Percentiles rank a stretch among this genome's conserved stretches.
phyloP scores from a whole-genome alignment of 2,329 filamentous ascomycete genomes.

The Blastomyces gilchristii region DNA sequence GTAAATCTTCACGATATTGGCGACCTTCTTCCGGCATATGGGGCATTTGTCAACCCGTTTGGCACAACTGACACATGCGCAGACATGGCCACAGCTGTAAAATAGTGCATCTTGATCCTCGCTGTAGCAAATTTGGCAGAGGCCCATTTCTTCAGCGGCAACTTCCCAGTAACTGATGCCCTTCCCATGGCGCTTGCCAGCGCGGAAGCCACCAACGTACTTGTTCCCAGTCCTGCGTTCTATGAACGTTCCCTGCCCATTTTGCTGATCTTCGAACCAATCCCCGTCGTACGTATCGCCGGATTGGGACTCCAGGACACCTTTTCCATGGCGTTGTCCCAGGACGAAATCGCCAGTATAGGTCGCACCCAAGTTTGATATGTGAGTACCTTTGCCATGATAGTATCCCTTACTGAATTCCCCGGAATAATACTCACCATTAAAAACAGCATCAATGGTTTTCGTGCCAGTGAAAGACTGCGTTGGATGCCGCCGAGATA shows the following conservation, averaged over 20 bases:
- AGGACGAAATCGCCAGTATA: constrained; percentile 48
- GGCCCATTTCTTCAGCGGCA: constrained; percentile 49
- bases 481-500: constrained; percentile 37
- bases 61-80: constrained; percentile 51
- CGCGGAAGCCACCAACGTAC: constrained; percentile 51
- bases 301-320: constrained; percentile 48
- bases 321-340: constrained; percentile 45
- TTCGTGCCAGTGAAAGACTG: constrained; percentile 37
- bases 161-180: constrained; percentile 54
- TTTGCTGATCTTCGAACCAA: constrained; percentile 38
- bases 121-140: constrained; percentile 55
- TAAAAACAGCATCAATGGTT: constrained; percentile 44
- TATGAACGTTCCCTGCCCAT: constrained; percentile 48
- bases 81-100: constrained; percentile 54
- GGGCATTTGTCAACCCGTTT: constrained; percentile 50
- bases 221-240: constrained; percentile 50
- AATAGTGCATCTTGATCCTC: constrained; percentile 50
- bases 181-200: constrained; percentile 51
- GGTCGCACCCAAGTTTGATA: constrained; percentile 44
- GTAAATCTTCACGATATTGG: constrained; percentile 50
- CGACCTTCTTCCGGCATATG: constrained; percentile 49
- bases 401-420: constrained; percentile 40
- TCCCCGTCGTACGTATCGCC: constrained; percentile 41
- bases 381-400: constrained; percentile 47
- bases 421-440: constrained; percentile 47